Conservation (phyloP, 495 filamentous ascomycete species). For the Hypoxylon cercidicola region DNA sequence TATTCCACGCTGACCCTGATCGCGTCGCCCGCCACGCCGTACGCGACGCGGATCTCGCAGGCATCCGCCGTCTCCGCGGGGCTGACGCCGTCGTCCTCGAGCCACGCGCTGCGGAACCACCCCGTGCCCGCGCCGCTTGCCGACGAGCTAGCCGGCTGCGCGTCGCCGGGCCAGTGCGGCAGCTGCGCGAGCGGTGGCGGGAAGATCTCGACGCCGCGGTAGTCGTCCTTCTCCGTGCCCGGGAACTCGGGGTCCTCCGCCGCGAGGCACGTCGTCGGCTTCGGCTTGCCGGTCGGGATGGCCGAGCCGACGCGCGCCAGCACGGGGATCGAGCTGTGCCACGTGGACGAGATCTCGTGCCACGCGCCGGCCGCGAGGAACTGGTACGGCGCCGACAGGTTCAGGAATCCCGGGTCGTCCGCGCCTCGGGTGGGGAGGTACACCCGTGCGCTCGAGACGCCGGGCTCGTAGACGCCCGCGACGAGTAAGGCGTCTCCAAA, state of each 20-base stretch:
- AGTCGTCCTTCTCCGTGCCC: constrained; percentile 67
- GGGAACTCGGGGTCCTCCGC: constrained; percentile 65
- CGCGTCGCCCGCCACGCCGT: constrained; percentile 52
- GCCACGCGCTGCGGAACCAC: constrained; percentile 63
- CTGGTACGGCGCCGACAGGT: constrained; percentile 69
- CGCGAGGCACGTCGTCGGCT: constrained; percentile 65
- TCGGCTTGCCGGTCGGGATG: constrained; percentile 66
- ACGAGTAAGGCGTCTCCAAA: constrained; percentile 73
- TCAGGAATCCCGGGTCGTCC: constrained; percentile 67
- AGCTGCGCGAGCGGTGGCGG: constrained; percentile 55
- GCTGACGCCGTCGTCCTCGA: constrained; percentile 72
- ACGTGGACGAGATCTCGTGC: constrained; percentile 66
- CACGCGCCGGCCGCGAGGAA: constrained; percentile 68
- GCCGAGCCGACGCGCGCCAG: constrained; percentile 69
- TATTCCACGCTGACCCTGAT: constrained; percentile 53
- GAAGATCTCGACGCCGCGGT: constrained; percentile 71
- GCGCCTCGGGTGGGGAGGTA: constrained; percentile 65
- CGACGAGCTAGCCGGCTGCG: too few relatives aligned
- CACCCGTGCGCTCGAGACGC: constrained; percentile 59
- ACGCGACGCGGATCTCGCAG: constrained; percentile 58
- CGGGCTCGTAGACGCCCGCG: constrained; percentile 71
- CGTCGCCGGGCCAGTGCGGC: constrained; percentile 34
- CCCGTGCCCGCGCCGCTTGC: constrained; percentile 41
- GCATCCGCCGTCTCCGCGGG: constrained; percentile 52
- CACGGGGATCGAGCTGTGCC: constrained; percentile 69